Evolutionary conservation across 2,329 filamentous ascomycete species (phyloP).

Genomic region (Arthrobotrys megalospora): DNA sequence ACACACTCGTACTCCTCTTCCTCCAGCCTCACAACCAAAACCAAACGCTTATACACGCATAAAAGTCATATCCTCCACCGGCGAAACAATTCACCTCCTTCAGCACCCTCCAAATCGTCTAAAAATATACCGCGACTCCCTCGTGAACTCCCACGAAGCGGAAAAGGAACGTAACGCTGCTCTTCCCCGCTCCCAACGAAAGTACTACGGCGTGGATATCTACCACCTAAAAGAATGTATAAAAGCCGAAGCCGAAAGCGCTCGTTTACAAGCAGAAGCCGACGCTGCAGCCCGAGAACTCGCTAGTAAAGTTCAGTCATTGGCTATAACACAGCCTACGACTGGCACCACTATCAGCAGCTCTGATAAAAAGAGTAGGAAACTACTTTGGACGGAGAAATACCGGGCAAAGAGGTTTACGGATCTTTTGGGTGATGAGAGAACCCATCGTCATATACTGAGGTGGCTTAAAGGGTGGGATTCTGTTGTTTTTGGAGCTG

Average conservation of each 20-base stretch:
- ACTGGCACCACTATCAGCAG: conserved; percentile 17
- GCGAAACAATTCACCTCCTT: conserved; percentile 42
- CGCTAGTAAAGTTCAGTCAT: conserved; percentile 64
- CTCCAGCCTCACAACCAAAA: conserved; percentile 13
- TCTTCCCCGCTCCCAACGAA: conserved; percentile 65
- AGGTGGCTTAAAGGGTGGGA: conserved; percentile 97
- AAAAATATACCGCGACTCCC: conserved; percentile 50
- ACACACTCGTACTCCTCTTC: neutral
- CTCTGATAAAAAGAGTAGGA: conserved; percentile 64
- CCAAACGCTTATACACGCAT: conserved; percentile 45
- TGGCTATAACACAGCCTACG: conserved; percentile 65
- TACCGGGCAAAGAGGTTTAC: conserved; percentile 93
- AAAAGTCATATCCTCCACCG: conserved; percentile 41
- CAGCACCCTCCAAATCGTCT: conserved; percentile 49
- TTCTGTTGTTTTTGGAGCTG: conserved; percentile 85
- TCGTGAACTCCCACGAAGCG: conserved; percentile 45
- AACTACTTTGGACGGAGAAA: conserved; percentile 94
- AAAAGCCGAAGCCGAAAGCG: conserved; percentile 72
- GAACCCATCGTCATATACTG: conserved; percentile 90
- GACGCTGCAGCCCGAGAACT: conserved; percentile 61
- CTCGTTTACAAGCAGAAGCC: conserved; percentile 64
- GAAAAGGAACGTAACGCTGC: conserved; percentile 33
- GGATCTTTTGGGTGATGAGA: conserved; percentile 93
- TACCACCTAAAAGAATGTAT: conserved; percentile 84
- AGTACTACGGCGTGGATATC: conserved; percentile 94